These are phyloP conservation scores for Paramecium octaurelia DNA, from an alignment of 73 alveolate species.

Conservation along the genomic window DNA sequence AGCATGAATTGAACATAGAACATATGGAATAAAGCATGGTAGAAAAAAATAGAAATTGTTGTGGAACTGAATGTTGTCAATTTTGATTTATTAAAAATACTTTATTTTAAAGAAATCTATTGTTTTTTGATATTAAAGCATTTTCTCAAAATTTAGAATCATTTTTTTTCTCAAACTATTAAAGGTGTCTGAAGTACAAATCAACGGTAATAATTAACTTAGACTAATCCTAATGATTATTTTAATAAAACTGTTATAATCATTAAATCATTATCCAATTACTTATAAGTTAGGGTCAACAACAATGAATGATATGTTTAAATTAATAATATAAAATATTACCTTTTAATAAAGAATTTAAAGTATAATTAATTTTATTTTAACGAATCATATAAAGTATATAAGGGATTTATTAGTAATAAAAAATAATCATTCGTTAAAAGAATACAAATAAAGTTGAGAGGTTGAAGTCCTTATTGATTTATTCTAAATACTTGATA, in stretches of 20 bases:
- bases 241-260: no score
- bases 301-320: background rate
- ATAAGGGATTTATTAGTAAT: no score
- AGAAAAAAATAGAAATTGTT: slow-evolving; percentile 10
- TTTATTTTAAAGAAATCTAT: background rate
- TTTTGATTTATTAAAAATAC: background rate
- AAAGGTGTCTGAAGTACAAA: background rate
- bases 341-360: background rate
- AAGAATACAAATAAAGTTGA: no score
- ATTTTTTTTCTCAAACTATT: no score
- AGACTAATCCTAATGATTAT: no score
- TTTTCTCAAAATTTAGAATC: no score
- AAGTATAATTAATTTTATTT: background rate
- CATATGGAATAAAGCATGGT: background rate
- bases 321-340: background rate
- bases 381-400: background rate
- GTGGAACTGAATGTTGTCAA: background rate
- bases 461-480: no score
- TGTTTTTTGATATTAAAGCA: no score
- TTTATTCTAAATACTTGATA: no score
- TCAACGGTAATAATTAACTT: no score
- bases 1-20: background rate
- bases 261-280: background rate
- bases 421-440: no score
- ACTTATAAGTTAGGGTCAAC: background rate